Evolutionary conservation across 345 rosid genomes (phyloP), one percentile per base, ranked within the genome.

Genomic region (Lenwebbia sp.): DNA sequence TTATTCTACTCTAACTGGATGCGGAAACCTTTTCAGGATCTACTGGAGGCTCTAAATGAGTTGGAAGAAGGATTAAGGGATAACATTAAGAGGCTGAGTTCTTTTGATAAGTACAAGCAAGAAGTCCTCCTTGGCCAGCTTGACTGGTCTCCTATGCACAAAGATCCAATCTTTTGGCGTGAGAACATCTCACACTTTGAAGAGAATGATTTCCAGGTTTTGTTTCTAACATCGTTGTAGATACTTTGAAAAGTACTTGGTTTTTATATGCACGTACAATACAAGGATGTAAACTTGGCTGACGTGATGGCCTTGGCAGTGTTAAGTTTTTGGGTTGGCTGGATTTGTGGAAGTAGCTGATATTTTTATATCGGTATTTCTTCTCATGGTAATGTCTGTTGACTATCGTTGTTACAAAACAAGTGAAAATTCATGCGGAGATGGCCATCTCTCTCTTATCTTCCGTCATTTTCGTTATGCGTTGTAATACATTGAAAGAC

Each of bases 81-180:
- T 86, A 96, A 95, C 87, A 93, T 97, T 82, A 94, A 88, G 95
- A 94, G 92, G 88, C 88, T 96, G 91, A 97, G 99, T 91, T 97
- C 99, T 85, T 97, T 94, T 82, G 98, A 96, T 83, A 97, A 96
- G 87, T 97, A 97, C 86, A 97, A 95, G 92, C 99, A 97, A 89
- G 99, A 96, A 92, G 96, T 95, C 87, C 98, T 96, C 84, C 99
- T 95, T 40, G 99, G 98, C 56, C 98, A 95, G 85, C 98, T 97
- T 83, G 99, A 97, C 88, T 97, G 99, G 99, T 95, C 96, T 88
- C 96, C 99, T 56, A 93, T 97, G 98, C 99, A 97, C 92, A 97
- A 97, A 89, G 98, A 97, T 86, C 93, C 95, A 75, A 76, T 89
- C 37, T 97, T 97, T 91, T 97, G 99, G 99, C 98, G 99, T 60